Evolutionary conservation across 257 asterid genomes (phyloP).

Genomic region (Schizonepeta tenuifolia): DNA sequence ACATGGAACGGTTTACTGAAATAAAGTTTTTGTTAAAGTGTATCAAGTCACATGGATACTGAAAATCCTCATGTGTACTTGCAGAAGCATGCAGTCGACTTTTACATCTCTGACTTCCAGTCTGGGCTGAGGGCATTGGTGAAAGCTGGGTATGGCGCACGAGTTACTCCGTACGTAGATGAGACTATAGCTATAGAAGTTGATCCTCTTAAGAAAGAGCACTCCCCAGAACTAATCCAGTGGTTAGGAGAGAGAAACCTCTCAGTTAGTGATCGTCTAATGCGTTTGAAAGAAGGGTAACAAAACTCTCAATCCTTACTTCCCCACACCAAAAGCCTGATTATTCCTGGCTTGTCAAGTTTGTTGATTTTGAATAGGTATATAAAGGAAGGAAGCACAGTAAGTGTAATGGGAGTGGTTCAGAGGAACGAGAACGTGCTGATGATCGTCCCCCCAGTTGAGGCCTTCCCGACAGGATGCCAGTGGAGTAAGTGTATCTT

Average conservation of each 20-base stretch:
- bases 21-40: no score
- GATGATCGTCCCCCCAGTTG: conserved; percentile 86
- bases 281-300: conserved; percentile 88
- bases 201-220: conserved; percentile 52
- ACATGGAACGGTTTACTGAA: no score
- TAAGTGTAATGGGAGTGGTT: conserved; percentile 88
- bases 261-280: conserved; percentile 65
- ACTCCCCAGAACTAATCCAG: conserved; percentile 62
- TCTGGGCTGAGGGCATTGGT: conserved; percentile 92
- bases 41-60: neutral
- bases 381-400: conserved; percentile 90
- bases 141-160: conserved; percentile 83
- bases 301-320: neutral
- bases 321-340: neutral
- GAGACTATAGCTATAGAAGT: conserved; percentile 69
- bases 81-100: conserved; percentile 89
- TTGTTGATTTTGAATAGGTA: conserved; percentile 48
- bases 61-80: conserved; percentile 18
- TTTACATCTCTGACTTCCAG: conserved; percentile 89
- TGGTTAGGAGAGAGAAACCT: conserved; percentile 88
- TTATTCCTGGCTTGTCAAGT: neutral
- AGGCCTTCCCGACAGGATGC: conserved; percentile 79
- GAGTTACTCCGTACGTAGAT: conserved; percentile 78
- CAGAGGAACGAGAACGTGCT: conserved; percentile 84
- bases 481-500: conserved; percentile 80